Evolutionary conservation across 1,139 yeast species (phyloP), one percentile per base, ranked within the genome.

Genomic region (Suhomyces kunorum): DNA sequence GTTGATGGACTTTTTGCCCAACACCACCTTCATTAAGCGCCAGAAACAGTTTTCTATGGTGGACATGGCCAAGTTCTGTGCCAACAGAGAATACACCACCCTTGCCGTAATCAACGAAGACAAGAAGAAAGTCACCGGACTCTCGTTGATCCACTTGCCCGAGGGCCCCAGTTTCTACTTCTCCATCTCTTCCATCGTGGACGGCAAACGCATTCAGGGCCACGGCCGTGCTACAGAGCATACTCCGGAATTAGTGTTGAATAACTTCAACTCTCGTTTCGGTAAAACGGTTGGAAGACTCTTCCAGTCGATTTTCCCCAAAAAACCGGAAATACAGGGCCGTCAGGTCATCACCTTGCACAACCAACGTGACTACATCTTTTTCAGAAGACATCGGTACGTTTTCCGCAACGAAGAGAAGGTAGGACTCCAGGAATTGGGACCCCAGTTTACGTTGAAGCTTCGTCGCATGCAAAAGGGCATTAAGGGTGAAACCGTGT

Each of bases 151-250:
- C 47, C 96, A 90, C 66, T 73, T 92, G 46, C 98, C 98, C 6
- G 87, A 76, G 36, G 98, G 98, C 0, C 98, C 98, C 24, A 84
- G 97, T 0, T 88, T 88, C 58, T 90, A 92, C 65, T 92, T 92
- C 56, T 83, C 92, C 14, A 70, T 92, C 9, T 72, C 90, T n/a
- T 87, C 96, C 5, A 72, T 87, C 37, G 78, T 80, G 16, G 86
- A 85, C 49, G 83, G 87, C n/a, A 78, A 83, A 52, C 72, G 78
- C 49, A 87, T 92, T 42, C 63, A 71, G 14, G 96, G 96, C 11
- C 98, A 92, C 56, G 98, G 98, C 43, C 76, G 83, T 39, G 84
- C 96, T 26, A 89, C 98, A 0, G 81, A 80, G 34, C 98, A 92
- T 58, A 79, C 83, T 26, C 98, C 98, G 3, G 98, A 92, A 61